Percentiles rank a stretch among this genome's conserved stretches.
These are phyloP conservation scores for Candida endomychidarum DNA, from an alignment of 805 yeast genomes.

Conservation along the genomic window DNA sequence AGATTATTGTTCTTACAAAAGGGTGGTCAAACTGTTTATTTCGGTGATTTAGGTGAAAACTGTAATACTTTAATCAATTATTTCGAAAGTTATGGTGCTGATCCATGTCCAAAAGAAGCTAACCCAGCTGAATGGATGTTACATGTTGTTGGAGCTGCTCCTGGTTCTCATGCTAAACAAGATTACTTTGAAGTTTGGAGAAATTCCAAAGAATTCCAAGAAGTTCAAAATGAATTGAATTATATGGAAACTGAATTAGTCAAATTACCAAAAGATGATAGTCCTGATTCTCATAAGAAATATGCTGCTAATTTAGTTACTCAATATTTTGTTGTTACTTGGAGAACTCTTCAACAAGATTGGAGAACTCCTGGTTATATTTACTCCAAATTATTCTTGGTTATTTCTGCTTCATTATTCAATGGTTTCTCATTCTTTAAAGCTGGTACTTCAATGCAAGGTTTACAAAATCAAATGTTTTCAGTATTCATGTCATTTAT, in stretches of 20 bases:
- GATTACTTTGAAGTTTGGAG: conserved; percentile 80
- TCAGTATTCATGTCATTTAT: conserved; percentile 47
- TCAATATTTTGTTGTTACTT: conserved; percentile 33
- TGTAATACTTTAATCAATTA: conserved; percentile 58
- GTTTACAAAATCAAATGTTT: conserved; percentile 65
- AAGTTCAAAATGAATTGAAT: conserved; percentile 59
- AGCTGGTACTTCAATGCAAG: conserved; percentile 56
- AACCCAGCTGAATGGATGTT: conserved; percentile 79
- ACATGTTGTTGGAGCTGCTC: conserved; percentile 81
- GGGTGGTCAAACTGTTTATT: conserved; percentile 81
- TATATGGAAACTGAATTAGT: conserved; percentile 56
- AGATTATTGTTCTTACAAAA: conserved; percentile 64
- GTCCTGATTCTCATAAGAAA: conserved; percentile 27
- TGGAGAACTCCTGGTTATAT: conserved; percentile 67
- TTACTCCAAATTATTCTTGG: conserved; percentile 58
- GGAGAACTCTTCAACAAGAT: conserved; percentile 26
- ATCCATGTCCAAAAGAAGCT: conserved; percentile 36
- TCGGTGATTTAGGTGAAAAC: conserved; percentile 74
- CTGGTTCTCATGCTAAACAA: conserved; percentile 71
- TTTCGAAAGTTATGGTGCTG: conserved; percentile 72
- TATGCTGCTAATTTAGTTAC: conserved; percentile 31
- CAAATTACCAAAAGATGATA: conserved; percentile 23
- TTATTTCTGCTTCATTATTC: conserved; percentile 55
- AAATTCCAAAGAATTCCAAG: conserved; percentile 60
- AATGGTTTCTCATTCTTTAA: conserved; percentile 74